These are phyloP conservation scores for Botrytis tulipae DNA, from an alignment of 2,329 filamentous ascomycete genomes.

Conservation along the genomic window DNA sequence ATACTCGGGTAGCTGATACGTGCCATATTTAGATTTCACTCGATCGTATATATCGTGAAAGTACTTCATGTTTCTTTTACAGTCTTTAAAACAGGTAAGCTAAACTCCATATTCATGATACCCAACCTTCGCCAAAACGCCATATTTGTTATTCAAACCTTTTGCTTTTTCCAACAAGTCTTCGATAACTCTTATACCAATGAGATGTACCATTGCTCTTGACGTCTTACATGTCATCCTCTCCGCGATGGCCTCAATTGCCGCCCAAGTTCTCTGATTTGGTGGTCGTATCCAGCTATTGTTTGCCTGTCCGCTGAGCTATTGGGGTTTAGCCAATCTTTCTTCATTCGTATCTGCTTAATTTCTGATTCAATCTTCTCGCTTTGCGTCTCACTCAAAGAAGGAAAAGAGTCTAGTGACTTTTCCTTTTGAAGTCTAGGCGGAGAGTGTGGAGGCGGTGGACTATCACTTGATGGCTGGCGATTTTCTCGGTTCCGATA, in stretches of 20 bases:
- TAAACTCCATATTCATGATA: background rate
- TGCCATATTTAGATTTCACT: background rate
- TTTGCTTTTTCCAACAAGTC: background rate
- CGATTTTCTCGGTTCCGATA: background rate
- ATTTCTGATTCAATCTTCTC: background rate
- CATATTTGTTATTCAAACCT: background rate
- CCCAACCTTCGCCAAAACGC: background rate
- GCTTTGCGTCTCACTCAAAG: background rate
- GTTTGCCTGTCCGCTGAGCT: background rate
- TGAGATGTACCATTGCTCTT: background rate
- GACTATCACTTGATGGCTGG: background rate
- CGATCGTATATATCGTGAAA: background rate
- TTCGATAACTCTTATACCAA: background rate
- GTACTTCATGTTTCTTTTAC: background rate
- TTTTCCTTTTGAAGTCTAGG: background rate
- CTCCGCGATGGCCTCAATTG: too few species aligned
- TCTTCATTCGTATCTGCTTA: background rate
- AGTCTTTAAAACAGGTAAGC: background rate
- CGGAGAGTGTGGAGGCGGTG: background rate
- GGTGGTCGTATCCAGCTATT: too few species aligned
- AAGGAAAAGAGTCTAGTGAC: background rate
- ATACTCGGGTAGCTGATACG: background rate
- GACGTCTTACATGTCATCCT: background rate
- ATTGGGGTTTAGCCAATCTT: background rate
- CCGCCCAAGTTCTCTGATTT: background rate